These are phyloP conservation scores for Trichoderma gamsii DNA, from an alignment of 495 filamentous ascomycete genomes.

Conservation along the genomic window DNA sequence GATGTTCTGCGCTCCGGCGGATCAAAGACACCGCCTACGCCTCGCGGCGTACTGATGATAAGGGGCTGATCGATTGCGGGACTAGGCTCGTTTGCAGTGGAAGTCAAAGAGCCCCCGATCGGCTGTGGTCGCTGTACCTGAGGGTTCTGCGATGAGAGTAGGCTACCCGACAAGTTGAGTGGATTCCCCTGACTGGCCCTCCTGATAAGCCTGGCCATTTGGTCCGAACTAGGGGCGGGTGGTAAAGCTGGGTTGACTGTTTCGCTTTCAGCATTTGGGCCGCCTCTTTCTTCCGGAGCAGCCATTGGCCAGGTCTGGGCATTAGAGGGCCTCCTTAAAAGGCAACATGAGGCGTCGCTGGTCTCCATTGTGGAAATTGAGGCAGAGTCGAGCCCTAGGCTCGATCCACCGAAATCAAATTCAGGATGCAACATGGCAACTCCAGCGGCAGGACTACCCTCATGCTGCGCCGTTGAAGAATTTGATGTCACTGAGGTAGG, in stretches of 20 bases:
- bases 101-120: neutral
- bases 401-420: neutral
- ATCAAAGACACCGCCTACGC: conserved; percentile 40
- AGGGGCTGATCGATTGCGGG: conserved; percentile 33
- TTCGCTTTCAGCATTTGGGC: conserved; percentile 23
- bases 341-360: neutral
- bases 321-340: conserved; percentile 30
- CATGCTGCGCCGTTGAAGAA: conserved; percentile 2
- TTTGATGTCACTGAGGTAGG: neutral
- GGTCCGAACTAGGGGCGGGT: conserved; percentile 27
- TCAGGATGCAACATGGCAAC: neutral
- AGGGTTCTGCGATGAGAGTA: neutral
- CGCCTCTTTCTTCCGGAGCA: conserved; percentile 29
- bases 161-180: neutral
- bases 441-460: conserved; percentile 18
- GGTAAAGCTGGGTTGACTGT: conserved; percentile 27
- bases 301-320: conserved; percentile 41
- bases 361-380: neutral
- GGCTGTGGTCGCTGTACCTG: neutral
- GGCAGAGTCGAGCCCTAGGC: neutral
- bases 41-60: conserved; percentile 44
- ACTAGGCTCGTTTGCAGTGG: neutral
- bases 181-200: conserved; percentile 19
- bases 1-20: conserved; percentile 26
- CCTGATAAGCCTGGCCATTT: conserved; percentile 24